Conservation (phyloP, 768 basidiomycete genomes). For the Psilocybe tampanensis region DNA sequence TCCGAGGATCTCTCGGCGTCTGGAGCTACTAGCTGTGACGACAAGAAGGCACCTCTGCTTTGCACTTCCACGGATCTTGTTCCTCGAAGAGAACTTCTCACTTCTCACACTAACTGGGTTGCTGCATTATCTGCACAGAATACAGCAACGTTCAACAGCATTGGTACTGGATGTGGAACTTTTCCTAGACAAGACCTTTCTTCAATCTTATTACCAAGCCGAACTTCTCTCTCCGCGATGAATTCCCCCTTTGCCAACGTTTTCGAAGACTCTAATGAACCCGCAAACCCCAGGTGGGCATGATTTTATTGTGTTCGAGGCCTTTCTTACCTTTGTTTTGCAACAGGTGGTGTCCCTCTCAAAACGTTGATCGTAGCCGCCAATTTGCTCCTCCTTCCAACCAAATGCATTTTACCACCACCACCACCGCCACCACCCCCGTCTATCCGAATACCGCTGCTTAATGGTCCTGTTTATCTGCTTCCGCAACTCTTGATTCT, state of each 20-base stretch:
- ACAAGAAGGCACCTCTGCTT: conserved; percentile 3
- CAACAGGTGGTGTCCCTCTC: conserved; percentile 6
- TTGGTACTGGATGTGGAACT: neutral
- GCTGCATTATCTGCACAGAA: neutral
- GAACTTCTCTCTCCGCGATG: conserved; percentile 16
- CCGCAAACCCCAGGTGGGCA: conserved; percentile 1
- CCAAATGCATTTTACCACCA: conserved; percentile 5
- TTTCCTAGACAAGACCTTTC: neutral
- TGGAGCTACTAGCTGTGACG: neutral
- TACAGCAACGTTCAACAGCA: neutral
- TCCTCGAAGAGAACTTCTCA: neutral
- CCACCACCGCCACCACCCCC: too few species aligned
- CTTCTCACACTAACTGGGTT: neutral
- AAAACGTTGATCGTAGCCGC: neutral
- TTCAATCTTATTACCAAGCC: conserved; percentile 6
- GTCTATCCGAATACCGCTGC: conserved; percentile 10
- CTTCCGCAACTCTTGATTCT: neutral
- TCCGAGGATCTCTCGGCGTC: neutral
- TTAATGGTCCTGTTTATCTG: neutral
- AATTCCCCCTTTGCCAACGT: conserved; percentile 11
- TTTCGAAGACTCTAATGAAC: conserved; percentile 10
- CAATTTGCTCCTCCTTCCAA: conserved; percentile 6
- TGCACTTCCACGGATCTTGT: neutral
- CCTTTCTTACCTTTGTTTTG: neutral
- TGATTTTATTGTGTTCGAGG: neutral